phyloP scores from a whole-genome alignment of 1,284 basidiomycete genomes.

The Volvariella surrecta region DNA sequence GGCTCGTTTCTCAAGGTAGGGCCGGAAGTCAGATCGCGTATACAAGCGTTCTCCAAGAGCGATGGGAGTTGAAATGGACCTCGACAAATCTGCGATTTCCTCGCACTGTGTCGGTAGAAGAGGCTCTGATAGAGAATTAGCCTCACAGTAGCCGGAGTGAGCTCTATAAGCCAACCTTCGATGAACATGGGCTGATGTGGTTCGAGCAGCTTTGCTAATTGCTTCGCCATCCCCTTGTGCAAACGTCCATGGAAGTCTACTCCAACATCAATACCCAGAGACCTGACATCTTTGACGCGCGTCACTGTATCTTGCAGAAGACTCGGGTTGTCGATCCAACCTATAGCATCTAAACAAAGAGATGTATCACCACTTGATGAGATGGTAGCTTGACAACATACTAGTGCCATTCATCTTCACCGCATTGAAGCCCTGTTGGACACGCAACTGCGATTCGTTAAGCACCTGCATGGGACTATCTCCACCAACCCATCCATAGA shows the following conservation, averaged over 20 bases:
- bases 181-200: conserved; percentile 65
- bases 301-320: conserved; percentile 48
- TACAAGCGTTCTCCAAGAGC: conserved; percentile 69
- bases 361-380: neutral
- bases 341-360: conserved; percentile 27
- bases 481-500: conserved; percentile 70
- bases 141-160: neutral
- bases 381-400: conserved; percentile 11
- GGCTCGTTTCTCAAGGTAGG: conserved; percentile 62
- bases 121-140: conserved; percentile 35
- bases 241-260: conserved; percentile 58
- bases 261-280: conserved; percentile 59
- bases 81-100: conserved; percentile 58
- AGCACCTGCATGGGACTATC: conserved; percentile 60
- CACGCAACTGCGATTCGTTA: conserved; percentile 51
- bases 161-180: conserved; percentile 35
- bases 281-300: conserved; percentile 55
- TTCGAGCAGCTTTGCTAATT: conserved; percentile 60
- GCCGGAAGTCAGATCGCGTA: conserved; percentile 61
- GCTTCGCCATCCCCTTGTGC: conserved; percentile 74
- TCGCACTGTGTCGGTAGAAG: conserved; percentile 61
- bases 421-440: conserved; percentile 65
- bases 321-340: conserved; percentile 43
- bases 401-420: conserved; percentile 75
- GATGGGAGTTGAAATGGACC: conserved; percentile 56